Evolutionary conservation across 2,329 filamentous ascomycete genomes (phyloP).

Genomic region (Aspergillus ibericus): DNA sequence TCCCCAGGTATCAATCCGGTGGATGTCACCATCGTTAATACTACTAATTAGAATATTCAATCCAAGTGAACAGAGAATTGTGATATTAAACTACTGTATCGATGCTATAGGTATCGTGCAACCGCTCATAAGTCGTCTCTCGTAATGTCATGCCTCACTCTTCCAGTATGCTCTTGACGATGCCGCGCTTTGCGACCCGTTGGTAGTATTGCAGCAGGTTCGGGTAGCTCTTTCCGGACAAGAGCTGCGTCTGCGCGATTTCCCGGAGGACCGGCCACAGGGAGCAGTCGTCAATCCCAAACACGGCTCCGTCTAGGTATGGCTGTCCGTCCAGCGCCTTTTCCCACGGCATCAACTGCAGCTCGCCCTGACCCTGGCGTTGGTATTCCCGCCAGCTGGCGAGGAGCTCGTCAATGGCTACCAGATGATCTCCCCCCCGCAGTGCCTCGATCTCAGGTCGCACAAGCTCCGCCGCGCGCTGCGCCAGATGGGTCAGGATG

Average conservation of each 20-base stretch:
- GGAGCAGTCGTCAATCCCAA: slow-evolving; percentile 45
- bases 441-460: slow-evolving; percentile 31
- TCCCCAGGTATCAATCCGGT: too few species aligned
- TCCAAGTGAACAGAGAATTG: too few species aligned
- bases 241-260: slow-evolving; percentile 29
- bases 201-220: slow-evolving; percentile 39
- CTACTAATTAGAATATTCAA: too few species aligned
- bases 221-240: slow-evolving; percentile 30
- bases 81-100: too few species aligned
- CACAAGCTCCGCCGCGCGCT: slow-evolving; percentile 19
- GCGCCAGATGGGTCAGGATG: slow-evolving; percentile 35
- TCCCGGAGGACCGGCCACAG: slow-evolving; percentile 46
- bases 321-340: slow-evolving; percentile 27
- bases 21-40: too few species aligned
- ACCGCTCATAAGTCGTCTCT: not conserved
- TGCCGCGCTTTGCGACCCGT: slow-evolving; percentile 39
- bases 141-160: not conserved
- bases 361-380: slow-evolving; percentile 3
- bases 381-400: slow-evolving; percentile 30
- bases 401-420: slow-evolving; percentile 32
- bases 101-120: not conserved
- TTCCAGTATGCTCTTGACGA: slow-evolving; percentile 36
- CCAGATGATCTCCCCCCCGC: slow-evolving; percentile 28
- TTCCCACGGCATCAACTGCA: slow-evolving; percentile 33
- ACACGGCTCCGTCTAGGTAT: slow-evolving; percentile 37